Percentiles rank a stretch among this genome's conserved stretches.
Evolutionary conservation across 441 rosid genomes (phyloP).

Genomic region (Arabidopsis lyrata): DNA sequence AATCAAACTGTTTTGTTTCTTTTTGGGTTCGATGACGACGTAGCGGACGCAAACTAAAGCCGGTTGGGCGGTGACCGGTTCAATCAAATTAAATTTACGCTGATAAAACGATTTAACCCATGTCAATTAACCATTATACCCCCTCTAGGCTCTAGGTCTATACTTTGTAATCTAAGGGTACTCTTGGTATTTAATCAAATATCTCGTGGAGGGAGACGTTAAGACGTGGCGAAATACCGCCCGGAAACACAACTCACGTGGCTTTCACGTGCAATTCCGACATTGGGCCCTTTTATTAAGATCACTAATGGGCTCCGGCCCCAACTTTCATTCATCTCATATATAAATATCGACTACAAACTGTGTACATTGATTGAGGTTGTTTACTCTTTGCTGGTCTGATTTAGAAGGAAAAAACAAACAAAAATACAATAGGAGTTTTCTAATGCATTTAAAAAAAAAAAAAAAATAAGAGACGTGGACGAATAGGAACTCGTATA

Average conservation of each 20-base stretch:
- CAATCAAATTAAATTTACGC: not conserved
- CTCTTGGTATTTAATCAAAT: not conserved
- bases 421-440: not conserved
- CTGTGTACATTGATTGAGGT: too few relatives aligned
- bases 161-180: not conserved
- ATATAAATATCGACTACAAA: too few relatives aligned
- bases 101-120: not conserved
- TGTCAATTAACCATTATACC: constrained; percentile 8
- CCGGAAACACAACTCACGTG: constrained; percentile 7
- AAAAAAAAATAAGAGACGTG: constrained; percentile 35
- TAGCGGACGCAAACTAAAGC: constrained; percentile 13
- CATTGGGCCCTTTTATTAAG: not conserved
- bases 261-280: not conserved
- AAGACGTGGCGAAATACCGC: constrained; percentile 36
- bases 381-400: not conserved
- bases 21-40: constrained; percentile 31
- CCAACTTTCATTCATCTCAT: constrained; percentile 6
- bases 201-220: constrained; percentile 33
- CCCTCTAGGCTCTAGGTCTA: not conserved
- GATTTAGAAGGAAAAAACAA: not conserved
- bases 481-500: constrained; percentile 28
- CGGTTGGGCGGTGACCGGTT: constrained; percentile 22
- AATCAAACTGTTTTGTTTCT: constrained; percentile 31
- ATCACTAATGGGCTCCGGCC: constrained; percentile 25
- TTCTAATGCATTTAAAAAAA: not conserved